Conservation (phyloP, 495 filamentous ascomycete genomes). For the Cladorrhinum samala region DNA sequence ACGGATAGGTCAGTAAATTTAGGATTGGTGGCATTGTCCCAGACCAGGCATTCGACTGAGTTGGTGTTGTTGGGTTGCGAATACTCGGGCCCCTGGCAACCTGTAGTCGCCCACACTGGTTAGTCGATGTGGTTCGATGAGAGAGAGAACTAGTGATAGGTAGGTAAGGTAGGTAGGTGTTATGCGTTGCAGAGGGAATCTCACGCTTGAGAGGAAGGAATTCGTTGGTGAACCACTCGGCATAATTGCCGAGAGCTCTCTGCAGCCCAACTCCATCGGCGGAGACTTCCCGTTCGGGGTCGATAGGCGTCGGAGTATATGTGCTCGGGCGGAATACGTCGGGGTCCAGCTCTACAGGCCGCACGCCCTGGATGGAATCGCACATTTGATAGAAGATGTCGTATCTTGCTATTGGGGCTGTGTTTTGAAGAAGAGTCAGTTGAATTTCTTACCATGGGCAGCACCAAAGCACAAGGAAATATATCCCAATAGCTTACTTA, state of each 20-base stretch:
- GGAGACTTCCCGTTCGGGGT: too few relatives aligned
- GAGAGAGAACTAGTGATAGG: too few relatives aligned
- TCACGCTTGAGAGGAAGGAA: too few relatives aligned
- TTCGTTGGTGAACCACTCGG: slow-evolving; percentile 44
- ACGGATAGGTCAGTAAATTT: slow-evolving; percentile 48
- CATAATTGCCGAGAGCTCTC: slow-evolving; percentile 50
- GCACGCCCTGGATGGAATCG: slow-evolving; percentile 34
- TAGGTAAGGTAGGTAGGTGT: too few relatives aligned
- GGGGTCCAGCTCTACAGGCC: background rate
- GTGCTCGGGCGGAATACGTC: background rate
- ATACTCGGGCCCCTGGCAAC: slow-evolving; percentile 1
- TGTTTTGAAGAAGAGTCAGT: background rate
- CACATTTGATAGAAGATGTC: slow-evolving; percentile 51
- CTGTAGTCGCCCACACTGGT: background rate
- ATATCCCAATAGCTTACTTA: slow-evolving; percentile 9
- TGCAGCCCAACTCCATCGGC: slow-evolving; percentile 46
- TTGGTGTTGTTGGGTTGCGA: slow-evolving; percentile 42
- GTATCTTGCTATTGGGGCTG: slow-evolving; percentile 30
- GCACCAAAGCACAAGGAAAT: background rate
- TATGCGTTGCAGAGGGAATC: too few relatives aligned
- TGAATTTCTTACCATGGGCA: background rate
- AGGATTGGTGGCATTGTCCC: slow-evolving; percentile 43
- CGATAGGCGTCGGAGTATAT: slow-evolving; percentile 23
- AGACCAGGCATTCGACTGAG: too few relatives aligned
- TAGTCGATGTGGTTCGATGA: slow-evolving; percentile 22